phyloP scores from a whole-genome alignment of 2,329 filamentous ascomycete species.

The Gnomoniopsis sp. region DNA sequence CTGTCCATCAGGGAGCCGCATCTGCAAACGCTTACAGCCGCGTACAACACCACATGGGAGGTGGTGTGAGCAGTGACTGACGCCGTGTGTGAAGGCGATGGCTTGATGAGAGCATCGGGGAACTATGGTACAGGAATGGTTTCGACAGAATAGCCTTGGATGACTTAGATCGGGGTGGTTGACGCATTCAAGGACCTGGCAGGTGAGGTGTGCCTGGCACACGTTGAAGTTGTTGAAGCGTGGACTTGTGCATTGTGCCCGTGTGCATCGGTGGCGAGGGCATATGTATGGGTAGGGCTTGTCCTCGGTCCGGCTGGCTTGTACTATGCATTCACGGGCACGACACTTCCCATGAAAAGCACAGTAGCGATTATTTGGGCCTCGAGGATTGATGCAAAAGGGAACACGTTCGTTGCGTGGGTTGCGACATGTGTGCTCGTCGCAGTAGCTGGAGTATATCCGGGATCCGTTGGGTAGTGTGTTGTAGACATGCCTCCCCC shows the following conservation, averaged over 20 bases:
- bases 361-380: constrained; percentile 13
- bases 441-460: constrained; percentile 12
- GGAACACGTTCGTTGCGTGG: constrained; percentile 7
- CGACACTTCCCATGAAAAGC: constrained; percentile 15
- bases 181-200: constrained; percentile 2
- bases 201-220: constrained; percentile 14
- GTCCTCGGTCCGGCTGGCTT: constrained; percentile 5
- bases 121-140: constrained; percentile 5
- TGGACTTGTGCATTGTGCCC: neutral
- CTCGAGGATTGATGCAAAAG: constrained; percentile 17
- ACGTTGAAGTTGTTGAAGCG: neutral
- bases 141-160: constrained; percentile 6
- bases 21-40: constrained; percentile 5
- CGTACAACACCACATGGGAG: constrained; percentile 7
- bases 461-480: neutral
- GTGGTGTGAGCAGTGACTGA: constrained; percentile 4
- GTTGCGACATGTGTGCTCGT: constrained; percentile 15
- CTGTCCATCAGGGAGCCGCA: constrained; percentile 3
- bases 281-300: constrained; percentile 13
- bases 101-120: constrained; percentile 4
- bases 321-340: neutral
- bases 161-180: constrained; percentile 1
- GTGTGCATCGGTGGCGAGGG: constrained; percentile 8
- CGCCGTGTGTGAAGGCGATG: neutral
- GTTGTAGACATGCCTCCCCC: constrained; percentile 3